Conservation (phyloP, 1,284 basidiomycete genomes). For the Coniophora puteana region DNA sequence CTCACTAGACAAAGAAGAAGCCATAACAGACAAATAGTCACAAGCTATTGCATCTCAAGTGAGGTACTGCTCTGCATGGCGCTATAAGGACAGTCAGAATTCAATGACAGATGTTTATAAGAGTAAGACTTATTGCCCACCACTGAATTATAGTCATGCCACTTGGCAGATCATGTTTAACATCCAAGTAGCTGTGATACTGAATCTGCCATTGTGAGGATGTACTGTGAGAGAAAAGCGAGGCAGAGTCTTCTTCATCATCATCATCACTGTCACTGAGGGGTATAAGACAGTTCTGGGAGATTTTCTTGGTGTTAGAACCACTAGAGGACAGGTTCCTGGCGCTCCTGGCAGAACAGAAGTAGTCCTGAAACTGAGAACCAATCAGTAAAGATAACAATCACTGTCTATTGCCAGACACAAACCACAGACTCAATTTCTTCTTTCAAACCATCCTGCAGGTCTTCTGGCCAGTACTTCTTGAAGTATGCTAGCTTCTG, state of each 20-base stretch:
- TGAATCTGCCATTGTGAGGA: constrained; percentile 17
- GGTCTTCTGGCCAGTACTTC: constrained; percentile 14
- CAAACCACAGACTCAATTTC: constrained; percentile 19
- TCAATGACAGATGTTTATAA: too few relatives aligned
- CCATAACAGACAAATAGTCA: constrained; percentile 34
- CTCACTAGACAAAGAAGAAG: constrained; percentile 33
- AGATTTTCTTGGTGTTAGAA: neutral
- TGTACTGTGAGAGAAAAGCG: neutral
- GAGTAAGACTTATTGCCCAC: constrained; percentile 33
- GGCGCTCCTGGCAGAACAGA: neutral
- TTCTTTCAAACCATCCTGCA: constrained; percentile 6
- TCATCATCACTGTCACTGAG: constrained; percentile 1
- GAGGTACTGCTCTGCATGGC: too few relatives aligned
- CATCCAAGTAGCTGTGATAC: constrained; percentile 22
- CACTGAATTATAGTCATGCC: constrained; percentile 23
- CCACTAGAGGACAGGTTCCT: neutral
- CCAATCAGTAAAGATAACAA: neutral
- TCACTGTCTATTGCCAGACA: neutral
- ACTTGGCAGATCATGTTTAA: constrained; percentile 18
- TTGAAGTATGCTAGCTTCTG: constrained; percentile 18
- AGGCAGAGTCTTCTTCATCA: constrained; percentile 1
- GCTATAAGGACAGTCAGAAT: too few relatives aligned
- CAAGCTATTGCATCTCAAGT: constrained; percentile 29
- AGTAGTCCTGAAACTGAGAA: neutral
- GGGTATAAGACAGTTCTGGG: too few relatives aligned